Evolutionary conservation across 2,329 filamentous ascomycete genomes (phyloP).

Genomic region (Phaeophleospora eucalypticola): DNA sequence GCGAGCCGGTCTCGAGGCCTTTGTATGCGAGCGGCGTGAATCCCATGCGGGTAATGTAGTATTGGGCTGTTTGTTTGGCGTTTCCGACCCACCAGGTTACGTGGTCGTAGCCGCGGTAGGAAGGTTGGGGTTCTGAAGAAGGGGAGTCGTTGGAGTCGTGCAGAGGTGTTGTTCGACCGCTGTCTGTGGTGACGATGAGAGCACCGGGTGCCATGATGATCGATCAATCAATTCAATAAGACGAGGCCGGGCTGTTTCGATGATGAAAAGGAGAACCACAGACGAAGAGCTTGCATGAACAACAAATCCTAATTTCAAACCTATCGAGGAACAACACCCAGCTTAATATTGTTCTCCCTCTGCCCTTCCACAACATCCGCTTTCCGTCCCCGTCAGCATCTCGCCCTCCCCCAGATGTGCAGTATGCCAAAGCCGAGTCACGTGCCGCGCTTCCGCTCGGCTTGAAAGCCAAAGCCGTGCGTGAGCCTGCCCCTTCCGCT

Average conservation of each 20-base stretch:
- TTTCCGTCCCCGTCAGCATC: background rate
- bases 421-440: no score
- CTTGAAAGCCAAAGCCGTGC: no score
- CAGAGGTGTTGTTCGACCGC: constrained; percentile 25
- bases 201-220: constrained; percentile 40
- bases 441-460: no score
- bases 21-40: constrained; percentile 79
- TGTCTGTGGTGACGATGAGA: constrained; percentile 27
- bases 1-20: constrained; percentile 82
- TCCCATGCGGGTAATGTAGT: constrained; percentile 82
- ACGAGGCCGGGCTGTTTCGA: no score
- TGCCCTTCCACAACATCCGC: background rate
- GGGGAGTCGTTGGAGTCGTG: constrained; percentile 15
- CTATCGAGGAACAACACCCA: no score
- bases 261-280: no score
- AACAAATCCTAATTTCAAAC: no score
- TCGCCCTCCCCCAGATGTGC: background rate
- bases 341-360: no score
- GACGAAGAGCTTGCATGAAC: no score
- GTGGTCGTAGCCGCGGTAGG: constrained; percentile 83
- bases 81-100: constrained; percentile 96
- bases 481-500: no score
- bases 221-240: no score
- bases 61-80: constrained; percentile 79
- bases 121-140: constrained; percentile 11